Base-by-base conservation (phyloP, 345 rosid genomes). In the Moricandia moricandioides region DNA sequence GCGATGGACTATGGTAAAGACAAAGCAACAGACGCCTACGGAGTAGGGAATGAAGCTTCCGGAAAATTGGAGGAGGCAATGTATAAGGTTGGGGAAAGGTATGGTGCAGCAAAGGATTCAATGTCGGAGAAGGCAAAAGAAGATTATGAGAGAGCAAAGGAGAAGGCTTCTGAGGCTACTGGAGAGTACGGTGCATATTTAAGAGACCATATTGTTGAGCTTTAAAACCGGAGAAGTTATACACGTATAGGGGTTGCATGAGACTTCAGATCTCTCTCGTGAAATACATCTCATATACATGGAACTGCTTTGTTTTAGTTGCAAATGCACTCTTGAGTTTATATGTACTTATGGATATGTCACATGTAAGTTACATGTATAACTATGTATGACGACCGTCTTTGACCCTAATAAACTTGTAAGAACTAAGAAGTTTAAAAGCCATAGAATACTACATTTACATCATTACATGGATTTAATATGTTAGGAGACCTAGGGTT, bases 81-180 rank as follows among this genome's bases (percentile, higher is more conserved):
- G 8, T 3, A 71, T 30, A 77, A 74, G 68, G 87, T 79, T 14
- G 82, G 84, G 39, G 85, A 80, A 39, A 68, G 78, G n/a, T 91
- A 82, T 39, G 69, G 9, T 6, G 56, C 80, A 2, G 88, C 92
- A 26, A 84, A 83, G 63, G 73, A 67, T 51, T 59, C 77, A 1
- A 72, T 61, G 69, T 71, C 77, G 2, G 83, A 82, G 54, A 62
- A 70, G 49, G 26, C 68, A 6, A 70, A 68, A 79, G 82, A 62
- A 39, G 67, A 62, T 73, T 87, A 83, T 62, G 91, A 84, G 63
- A 74, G 75, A 27, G 93, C 88, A 0, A 90, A 90, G 69, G 91
- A 90, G 59, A 85, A 62, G 58, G 82, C 89, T 65, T 89, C 92
- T 0, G 18, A 77, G 12, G 87, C 87, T 2, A 37, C 86, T 3